Conservation (phyloP, 1,284 basidiomycete genomes). For the Puccinia coronata region DNA sequence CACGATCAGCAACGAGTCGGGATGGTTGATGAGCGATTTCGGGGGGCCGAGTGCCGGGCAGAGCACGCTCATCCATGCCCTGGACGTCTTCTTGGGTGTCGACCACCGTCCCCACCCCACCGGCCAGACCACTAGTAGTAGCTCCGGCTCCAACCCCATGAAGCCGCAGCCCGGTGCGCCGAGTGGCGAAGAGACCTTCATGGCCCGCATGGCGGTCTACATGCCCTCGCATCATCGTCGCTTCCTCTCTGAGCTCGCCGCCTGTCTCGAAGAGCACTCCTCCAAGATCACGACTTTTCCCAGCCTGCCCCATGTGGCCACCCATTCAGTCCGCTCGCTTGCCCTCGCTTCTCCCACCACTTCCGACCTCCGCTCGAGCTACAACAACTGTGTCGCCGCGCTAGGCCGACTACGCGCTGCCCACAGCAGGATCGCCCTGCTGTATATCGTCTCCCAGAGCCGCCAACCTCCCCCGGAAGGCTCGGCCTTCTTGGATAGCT, state of each 20-base stretch:
- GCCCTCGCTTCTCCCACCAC: background rate
- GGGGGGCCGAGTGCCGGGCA: conserved; percentile 90
- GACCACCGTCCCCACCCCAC: conserved; percentile 64
- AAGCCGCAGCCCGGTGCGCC: conserved; percentile 50
- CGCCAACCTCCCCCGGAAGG: background rate
- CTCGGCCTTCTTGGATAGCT: conserved; percentile 3
- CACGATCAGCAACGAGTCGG: conserved; percentile 59
- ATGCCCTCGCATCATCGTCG: conserved; percentile 88
- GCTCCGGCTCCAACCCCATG: background rate
- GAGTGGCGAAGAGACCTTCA: conserved; percentile 63
- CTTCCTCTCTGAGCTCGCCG: conserved; percentile 78
- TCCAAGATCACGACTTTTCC: conserved; percentile 33
- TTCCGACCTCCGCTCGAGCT: conserved; percentile 14
- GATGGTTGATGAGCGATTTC: conserved; percentile 65
- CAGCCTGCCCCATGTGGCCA: conserved; percentile 12
- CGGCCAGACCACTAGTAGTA: background rate
- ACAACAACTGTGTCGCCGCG: conserved; percentile 17
- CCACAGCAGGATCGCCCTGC: conserved; percentile 26
- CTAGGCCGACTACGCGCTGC: background rate
- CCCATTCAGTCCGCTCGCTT: conserved; percentile 18
- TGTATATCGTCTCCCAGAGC: conserved; percentile 27
- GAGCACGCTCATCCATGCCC: conserved; percentile 80
- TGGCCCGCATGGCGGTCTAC: conserved; percentile 78
- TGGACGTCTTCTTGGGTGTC: conserved; percentile 85
- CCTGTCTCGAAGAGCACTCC: conserved; percentile 48